These are phyloP conservation scores for Cutaneotrichosporon cavernicola DNA, from an alignment of 1,284 basidiomycete species.

Conservation along the genomic window DNA sequence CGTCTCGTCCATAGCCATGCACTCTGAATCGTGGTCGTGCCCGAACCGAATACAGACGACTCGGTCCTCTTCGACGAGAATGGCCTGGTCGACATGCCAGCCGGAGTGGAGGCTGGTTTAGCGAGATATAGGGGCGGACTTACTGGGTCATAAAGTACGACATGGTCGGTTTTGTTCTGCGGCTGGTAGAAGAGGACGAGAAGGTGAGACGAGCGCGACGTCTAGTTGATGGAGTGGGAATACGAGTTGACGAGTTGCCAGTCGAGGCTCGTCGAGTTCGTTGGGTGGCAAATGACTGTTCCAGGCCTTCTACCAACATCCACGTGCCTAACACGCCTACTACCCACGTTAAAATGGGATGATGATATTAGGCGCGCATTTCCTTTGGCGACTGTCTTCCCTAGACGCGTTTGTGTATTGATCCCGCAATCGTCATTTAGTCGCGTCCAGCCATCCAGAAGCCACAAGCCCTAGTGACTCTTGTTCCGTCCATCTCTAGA, in stretches of 20 bases:
- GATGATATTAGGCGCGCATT: background rate
- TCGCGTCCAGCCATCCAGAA: background rate
- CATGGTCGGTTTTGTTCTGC: slow-evolving; percentile 32
- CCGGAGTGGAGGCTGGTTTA: slow-evolving; percentile 72
- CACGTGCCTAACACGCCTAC: too few relatives aligned
- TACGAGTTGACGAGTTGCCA: too few relatives aligned
- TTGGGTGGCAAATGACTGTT: slow-evolving; percentile 3
- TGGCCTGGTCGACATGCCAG: slow-evolving; percentile 95
- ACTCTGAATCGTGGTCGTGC: slow-evolving; percentile 90
- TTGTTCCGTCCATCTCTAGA: background rate
- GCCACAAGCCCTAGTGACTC: background rate
- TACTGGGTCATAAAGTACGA: slow-evolving; percentile 56
- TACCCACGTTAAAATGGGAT: too few relatives aligned
- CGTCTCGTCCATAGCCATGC: slow-evolving; percentile 99
- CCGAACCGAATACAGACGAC: slow-evolving; percentile 95
- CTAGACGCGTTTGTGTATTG: background rate
- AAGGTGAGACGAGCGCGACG: background rate
- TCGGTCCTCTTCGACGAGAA: slow-evolving; percentile 95
- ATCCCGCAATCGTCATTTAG: background rate
- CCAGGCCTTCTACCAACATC: too few relatives aligned
- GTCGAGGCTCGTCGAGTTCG: too few relatives aligned
- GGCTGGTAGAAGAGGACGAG: background rate
- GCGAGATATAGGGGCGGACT: slow-evolving; percentile 20
- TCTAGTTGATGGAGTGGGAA: too few relatives aligned
- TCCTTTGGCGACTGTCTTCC: background rate